Conservation (phyloP, 305 asterid species). For the Rubia tinctorum region DNA sequence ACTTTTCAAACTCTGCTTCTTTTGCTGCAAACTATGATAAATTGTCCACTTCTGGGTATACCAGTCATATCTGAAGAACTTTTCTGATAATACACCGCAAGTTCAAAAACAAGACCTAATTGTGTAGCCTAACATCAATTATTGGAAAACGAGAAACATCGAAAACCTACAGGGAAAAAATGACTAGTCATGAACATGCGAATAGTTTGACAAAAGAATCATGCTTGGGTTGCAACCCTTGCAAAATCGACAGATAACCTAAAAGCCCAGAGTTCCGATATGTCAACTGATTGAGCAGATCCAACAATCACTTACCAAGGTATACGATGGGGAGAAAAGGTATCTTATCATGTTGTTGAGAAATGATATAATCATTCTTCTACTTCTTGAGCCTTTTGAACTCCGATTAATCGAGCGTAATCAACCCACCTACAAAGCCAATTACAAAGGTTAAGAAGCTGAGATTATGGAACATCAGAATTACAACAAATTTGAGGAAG, state of each 20-base stretch:
- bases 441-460: neutral
- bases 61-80: no score
- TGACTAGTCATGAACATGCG: neutral
- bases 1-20: neutral
- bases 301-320: conserved; percentile 12
- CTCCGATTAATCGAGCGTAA: conserved; percentile 79
- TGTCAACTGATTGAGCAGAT: conserved; percentile 35
- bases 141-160: neutral
- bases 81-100: neutral
- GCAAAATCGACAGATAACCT: neutral
- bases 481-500: neutral
- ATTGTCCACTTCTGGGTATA: neutral
- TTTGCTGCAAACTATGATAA: neutral
- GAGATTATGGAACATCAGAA: neutral
- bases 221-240: neutral
- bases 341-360: neutral
- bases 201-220: neutral
- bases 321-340: neutral
- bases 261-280: conserved; percentile 16
- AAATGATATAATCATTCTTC: conserved; percentile 24
- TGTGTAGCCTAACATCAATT: neutral
- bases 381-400: conserved; percentile 60
- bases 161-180: conserved; percentile 1
- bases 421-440: conserved; percentile 79
- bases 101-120: neutral